Evolutionary conservation across 352 stramenopile genomes (phyloP), one percentile per base, ranked within the genome.

Genomic region (Aphanomyces stellatus): DNA sequence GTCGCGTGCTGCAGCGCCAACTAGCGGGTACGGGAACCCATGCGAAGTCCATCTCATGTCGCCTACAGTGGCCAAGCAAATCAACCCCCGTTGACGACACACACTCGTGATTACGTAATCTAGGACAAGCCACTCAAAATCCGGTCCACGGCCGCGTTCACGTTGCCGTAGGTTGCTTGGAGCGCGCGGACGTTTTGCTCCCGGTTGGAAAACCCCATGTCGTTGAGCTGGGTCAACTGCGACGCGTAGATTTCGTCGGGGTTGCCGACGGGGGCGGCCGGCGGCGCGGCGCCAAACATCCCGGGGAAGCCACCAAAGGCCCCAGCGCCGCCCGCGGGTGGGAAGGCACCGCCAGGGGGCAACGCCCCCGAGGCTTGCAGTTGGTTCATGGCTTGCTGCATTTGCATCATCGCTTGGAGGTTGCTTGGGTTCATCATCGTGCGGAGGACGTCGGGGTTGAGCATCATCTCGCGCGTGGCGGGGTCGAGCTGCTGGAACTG

Each of bases 201-300:
- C 24, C 82, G 79, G 76, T 97, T 91, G 6, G 80, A 78, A 57
- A 97, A 97, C 43, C 90, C 90, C 88, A 97, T 96, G 70, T 96
- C 88, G 43, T 76, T 80, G 43, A 97, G 76, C 72, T 97, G 88
- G n/a, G 76, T 80, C 34, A 97, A 71, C 72, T 97, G 90, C 25
- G 80, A 82, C 28, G 88, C 87, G 71, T 95, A 97, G 4, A 81
- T 72, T 63, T 95, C 82, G 53, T 92, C 85, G 2, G 87, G 87
- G 71, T 96, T 95, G 22, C 67, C 74, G 33, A 69, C 69, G 4
- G 85, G 70, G 4, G 76, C 35, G 4, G 73, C 65, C 0, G 69
- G 27, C 0, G 76, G 51, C 3, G 74, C 74, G 22, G 69, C n/a
- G 41, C 75, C 65, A 15, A 8, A 40, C 40, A 66, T 19, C 30